phyloP scores from a whole-genome alignment of 2,329 filamentous ascomycete genomes.

The Colletotrichum agaves region DNA sequence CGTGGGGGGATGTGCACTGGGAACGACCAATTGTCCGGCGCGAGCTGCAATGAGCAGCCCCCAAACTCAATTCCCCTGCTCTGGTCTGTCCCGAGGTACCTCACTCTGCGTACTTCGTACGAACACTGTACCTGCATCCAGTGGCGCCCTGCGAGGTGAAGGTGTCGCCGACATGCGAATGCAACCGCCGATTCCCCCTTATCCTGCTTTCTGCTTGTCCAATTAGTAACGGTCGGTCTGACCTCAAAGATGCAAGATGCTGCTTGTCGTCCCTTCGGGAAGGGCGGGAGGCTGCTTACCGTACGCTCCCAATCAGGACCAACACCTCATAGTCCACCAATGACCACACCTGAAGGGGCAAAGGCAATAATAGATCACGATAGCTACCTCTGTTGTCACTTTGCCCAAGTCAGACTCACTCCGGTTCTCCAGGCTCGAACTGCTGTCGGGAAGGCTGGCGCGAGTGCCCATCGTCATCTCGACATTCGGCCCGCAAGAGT shows the following conservation, averaged over 20 bases:
- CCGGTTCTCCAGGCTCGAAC: neutral
- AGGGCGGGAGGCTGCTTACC: constrained; percentile 11
- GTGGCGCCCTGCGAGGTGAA: neutral
- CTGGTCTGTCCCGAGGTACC: neutral
- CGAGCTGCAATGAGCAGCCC: constrained; percentile 24
- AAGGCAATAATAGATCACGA: constrained; percentile 11
- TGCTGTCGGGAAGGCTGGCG: neutral
- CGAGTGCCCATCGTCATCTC: constrained; percentile 30
- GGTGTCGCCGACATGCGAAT: neutral
- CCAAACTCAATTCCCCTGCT: constrained; percentile 24
- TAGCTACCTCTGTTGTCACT: constrained; percentile 7
- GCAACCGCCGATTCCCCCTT: constrained; percentile 20
- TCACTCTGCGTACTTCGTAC: neutral
- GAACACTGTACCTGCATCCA: neutral
- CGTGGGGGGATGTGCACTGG: neutral
- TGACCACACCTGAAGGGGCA: neutral
- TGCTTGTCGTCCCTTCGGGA: constrained; percentile 18
- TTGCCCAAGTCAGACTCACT: neutral
- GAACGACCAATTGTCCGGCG: constrained; percentile 11
- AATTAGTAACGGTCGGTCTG: neutral
- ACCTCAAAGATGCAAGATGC: neutral
- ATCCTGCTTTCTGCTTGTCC: neutral
- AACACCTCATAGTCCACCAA: neutral
- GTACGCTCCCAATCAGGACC: neutral
- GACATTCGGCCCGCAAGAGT: constrained; percentile 17